A percentile compares a stretch with the other conserved stretches of the same genome.
Conservation (phyloP, 768 basidiomycete species). For the Scleroderma citrinum region DNA sequence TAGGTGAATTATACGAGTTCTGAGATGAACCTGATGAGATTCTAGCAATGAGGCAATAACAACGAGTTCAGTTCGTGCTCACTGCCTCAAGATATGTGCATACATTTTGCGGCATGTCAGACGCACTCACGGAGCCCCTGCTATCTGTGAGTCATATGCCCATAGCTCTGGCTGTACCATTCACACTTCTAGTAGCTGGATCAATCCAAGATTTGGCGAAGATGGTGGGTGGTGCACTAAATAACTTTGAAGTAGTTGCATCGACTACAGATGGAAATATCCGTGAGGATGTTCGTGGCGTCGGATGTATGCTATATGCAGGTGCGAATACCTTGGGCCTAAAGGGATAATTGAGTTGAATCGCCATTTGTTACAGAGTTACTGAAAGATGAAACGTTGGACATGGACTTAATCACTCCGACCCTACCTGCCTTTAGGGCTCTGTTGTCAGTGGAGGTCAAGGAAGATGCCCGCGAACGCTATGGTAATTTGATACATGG, state of each 20-base stretch:
- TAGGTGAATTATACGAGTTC: neutral
- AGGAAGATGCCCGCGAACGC: constrained; percentile 39
- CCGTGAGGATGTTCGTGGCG: constrained; percentile 71
- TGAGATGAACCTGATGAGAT: neutral
- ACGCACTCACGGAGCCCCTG: constrained; percentile 45
- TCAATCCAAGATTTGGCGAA: constrained; percentile 47
- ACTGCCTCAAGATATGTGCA: constrained; percentile 79
- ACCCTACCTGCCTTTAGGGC: constrained; percentile 76
- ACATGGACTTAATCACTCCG: constrained; percentile 73
- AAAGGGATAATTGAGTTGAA: neutral
- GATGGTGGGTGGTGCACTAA: constrained; percentile 60
- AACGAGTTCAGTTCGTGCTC: constrained; percentile 37
- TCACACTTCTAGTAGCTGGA: constrained; percentile 39
- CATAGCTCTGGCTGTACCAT: constrained; percentile 8
- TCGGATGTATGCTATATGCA: constrained; percentile 73
- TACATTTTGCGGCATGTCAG: constrained; percentile 72
- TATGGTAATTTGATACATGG: constrained; percentile 68
- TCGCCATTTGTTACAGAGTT: constrained; percentile 44
- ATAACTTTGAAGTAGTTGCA: constrained; percentile 55
- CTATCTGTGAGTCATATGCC: constrained; percentile 38
- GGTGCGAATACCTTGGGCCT: constrained; percentile 36
- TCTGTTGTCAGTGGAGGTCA: constrained; percentile 49
- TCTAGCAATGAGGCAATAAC: constrained; percentile 28
- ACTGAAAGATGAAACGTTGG: constrained; percentile 79
- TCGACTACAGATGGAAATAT: constrained; percentile 47